Conservation (phyloP, 2,329 filamentous ascomycete species). For the Neofusicoccum umdonicola region DNA sequence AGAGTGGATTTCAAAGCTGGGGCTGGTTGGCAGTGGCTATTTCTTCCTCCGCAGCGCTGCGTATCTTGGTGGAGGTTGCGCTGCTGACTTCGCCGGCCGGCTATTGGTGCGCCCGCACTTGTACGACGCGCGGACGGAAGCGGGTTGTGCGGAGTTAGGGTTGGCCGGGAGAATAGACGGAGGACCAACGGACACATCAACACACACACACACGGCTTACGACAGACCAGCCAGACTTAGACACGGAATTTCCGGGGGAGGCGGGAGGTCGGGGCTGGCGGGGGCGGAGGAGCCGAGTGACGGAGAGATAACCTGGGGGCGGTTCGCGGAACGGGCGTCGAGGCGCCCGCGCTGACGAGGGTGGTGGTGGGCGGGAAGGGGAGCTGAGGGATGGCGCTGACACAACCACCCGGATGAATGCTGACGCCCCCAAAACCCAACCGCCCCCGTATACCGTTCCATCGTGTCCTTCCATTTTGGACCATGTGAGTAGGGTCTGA, state of each 20-base stretch:
- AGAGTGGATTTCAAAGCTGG: neutral
- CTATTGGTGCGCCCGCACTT: slow-evolving; percentile 9
- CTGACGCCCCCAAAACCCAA: slow-evolving; percentile 6
- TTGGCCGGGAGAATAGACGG: neutral
- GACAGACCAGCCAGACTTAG: neutral
- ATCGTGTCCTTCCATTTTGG: slow-evolving; percentile 11
- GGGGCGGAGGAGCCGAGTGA: slow-evolving; percentile 13
- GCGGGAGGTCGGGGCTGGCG: neutral
- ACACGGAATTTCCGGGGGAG: neutral
- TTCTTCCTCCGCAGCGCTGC: neutral
- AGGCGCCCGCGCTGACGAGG: neutral
- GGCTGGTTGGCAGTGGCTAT: neutral
- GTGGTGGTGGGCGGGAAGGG: neutral
- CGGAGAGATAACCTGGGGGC: slow-evolving; percentile 10
- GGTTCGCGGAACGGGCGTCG: slow-evolving; percentile 5
- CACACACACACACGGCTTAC: neutral
- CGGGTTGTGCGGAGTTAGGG: neutral
- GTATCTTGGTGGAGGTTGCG: neutral
- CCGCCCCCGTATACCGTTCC: neutral
- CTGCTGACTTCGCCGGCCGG: neutral
- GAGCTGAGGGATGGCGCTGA: slow-evolving; percentile 9
- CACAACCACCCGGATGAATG: neutral
- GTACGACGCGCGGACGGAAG: slow-evolving; percentile 4
- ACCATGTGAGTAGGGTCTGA: neutral
- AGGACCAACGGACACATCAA: neutral